These are phyloP conservation scores for Cladorrhinum sp. DNA, from an alignment of 2,329 filamentous ascomycete genomes.

Conservation along the genomic window DNA sequence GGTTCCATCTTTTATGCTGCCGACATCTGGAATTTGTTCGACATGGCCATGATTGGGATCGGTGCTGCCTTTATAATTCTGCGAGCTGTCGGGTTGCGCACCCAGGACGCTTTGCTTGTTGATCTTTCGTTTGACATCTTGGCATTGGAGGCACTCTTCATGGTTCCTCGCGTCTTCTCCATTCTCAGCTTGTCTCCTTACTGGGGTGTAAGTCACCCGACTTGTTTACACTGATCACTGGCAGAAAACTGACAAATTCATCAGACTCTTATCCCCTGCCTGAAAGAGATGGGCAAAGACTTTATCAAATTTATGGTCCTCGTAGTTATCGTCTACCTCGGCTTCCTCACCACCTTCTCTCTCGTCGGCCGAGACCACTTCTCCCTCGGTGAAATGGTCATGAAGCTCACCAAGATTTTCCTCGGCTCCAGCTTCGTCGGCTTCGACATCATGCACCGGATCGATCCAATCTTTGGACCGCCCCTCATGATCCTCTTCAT, in stretches of 20 bases:
- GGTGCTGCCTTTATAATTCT: slow-evolving; percentile 68
- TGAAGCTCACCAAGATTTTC: slow-evolving; percentile 76
- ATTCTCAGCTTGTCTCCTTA: slow-evolving; percentile 84
- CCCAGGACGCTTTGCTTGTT: slow-evolving; percentile 59
- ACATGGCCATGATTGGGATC: slow-evolving; percentile 72
- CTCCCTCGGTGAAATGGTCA: slow-evolving; percentile 65
- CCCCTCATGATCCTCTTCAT: slow-evolving; percentile 71
- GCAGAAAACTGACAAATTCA: slow-evolving; percentile 5
- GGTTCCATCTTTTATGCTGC: slow-evolving; percentile 81
- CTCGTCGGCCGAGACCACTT: slow-evolving; percentile 71
- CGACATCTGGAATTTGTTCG: slow-evolving; percentile 80
- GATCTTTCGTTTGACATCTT: slow-evolving; percentile 86
- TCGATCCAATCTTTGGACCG: slow-evolving; percentile 57
- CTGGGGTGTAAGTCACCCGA: slow-evolving; percentile 56
- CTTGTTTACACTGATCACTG: not conserved
- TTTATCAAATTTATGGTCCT: slow-evolving; percentile 78
- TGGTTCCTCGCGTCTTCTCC: slow-evolving; percentile 85
- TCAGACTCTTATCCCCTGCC: slow-evolving; percentile 73
- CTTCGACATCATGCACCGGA: slow-evolving; percentile 64
- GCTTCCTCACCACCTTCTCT: slow-evolving; percentile 84
- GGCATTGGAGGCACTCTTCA: slow-evolving; percentile 81
- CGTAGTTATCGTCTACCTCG: slow-evolving; percentile 76
- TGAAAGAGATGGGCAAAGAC: slow-evolving; percentile 93
- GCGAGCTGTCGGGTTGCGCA: slow-evolving; percentile 66
- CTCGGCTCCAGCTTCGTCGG: slow-evolving; percentile 74